A percentile compares a stretch with the other conserved stretches of the same genome.
Evolutionary conservation across 2,329 filamentous ascomycete genomes (phyloP).

Genomic region (Herpotrichia juniperi): DNA sequence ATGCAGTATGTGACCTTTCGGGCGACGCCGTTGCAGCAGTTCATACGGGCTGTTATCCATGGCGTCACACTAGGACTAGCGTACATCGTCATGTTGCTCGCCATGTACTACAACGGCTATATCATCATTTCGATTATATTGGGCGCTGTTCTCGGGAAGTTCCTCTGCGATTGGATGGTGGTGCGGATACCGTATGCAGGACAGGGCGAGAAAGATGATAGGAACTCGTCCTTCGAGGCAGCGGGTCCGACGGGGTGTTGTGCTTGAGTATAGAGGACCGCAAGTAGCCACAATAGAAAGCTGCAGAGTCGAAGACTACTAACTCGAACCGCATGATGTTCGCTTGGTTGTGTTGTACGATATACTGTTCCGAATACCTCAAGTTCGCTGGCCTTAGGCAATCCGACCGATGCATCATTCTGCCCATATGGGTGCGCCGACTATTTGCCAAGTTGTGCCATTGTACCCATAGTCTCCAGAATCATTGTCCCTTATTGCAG

Average conservation of each 20-base stretch:
- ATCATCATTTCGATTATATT: slow-evolving; percentile 83
- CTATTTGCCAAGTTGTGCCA: no score
- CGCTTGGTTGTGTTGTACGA: no score
- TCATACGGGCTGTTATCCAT: slow-evolving; percentile 69
- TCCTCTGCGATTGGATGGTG: slow-evolving; percentile 71
- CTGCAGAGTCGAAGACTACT: not conserved
- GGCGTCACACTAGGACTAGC: slow-evolving; percentile 75
- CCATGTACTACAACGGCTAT: slow-evolving; percentile 72
- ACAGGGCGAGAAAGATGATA: slow-evolving; percentile 30
- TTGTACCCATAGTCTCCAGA: no score
- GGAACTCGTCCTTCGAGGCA: slow-evolving; percentile 24
- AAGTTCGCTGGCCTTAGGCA: no score
- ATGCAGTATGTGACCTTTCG: slow-evolving; percentile 44
- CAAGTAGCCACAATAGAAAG: not conserved
- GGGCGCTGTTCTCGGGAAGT: slow-evolving; percentile 74
- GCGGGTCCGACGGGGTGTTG: slow-evolving; percentile 39
- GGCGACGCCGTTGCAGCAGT: slow-evolving; percentile 70
- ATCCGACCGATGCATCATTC: no score
- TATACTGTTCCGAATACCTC: no score
- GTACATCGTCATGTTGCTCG: slow-evolving; percentile 78
- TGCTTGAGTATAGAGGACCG: slow-evolving; percentile 12
- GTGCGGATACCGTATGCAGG: slow-evolving; percentile 33
- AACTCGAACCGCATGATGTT: not conserved
- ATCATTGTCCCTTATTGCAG: no score
- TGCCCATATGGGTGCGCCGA: no score